Evolutionary conservation across 176 grass and related monocot species (phyloP).

Genomic region (Oryza australiensis): DNA sequence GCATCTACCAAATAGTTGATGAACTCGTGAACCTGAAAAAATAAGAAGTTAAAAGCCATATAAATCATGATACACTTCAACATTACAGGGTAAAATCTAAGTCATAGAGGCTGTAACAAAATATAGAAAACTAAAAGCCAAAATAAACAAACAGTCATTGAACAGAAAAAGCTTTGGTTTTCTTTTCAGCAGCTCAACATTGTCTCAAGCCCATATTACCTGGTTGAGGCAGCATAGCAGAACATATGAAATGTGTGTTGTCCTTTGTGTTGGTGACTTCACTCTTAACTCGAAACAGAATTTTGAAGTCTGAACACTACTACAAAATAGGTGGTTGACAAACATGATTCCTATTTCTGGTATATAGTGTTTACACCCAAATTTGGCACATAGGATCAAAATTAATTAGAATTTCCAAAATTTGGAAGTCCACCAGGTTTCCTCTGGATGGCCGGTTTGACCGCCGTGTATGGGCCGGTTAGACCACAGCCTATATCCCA

Average conservation of each 20-base stretch:
- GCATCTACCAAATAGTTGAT: conserved; percentile 73
- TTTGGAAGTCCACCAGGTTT: too few relatives aligned
- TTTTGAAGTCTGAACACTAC: not conserved
- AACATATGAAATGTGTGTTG: not conserved
- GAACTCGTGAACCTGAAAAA: conserved; percentile 75
- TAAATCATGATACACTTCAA: not conserved
- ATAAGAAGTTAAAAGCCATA: conserved; percentile 11
- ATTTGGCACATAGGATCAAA: too few relatives aligned
- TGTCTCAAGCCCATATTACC: not conserved
- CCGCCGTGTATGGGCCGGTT: too few relatives aligned
- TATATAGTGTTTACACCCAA: too few relatives aligned
- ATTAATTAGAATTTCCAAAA: too few relatives aligned
- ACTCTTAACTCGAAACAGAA: not conserved
- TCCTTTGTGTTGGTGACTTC: not conserved
- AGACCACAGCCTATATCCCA: too few relatives aligned
- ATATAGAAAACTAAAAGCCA: conserved; percentile 1
- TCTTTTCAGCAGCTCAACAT: conserved; percentile 9
- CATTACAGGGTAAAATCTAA: not conserved
- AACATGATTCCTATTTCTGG: not conserved
- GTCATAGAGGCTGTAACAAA: not conserved
- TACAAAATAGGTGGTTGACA: not conserved
- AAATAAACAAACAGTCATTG: not conserved
- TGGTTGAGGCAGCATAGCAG: not conserved
- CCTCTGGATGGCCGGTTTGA: too few relatives aligned
- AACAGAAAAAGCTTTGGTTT: not conserved